A percentile compares a stretch with the other conserved stretches of the same genome.
Evolutionary conservation across 352 stramenopile genomes (phyloP).

Genomic region (Phytophthora macrochlamydospora): DNA sequence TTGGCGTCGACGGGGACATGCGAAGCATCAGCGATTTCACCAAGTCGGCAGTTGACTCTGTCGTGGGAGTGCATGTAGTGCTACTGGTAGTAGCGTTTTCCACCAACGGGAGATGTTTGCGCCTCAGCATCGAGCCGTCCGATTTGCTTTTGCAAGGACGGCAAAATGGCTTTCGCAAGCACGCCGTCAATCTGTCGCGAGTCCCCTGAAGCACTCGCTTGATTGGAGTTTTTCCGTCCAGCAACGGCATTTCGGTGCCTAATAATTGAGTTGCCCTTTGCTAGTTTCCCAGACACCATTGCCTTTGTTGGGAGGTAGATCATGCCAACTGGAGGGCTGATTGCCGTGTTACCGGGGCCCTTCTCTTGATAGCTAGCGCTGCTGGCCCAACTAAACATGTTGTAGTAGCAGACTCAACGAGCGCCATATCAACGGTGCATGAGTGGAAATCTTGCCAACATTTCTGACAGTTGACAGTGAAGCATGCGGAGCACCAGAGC

Average conservation of each 20-base stretch:
- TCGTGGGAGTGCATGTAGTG: background rate
- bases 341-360: conserved; percentile 10
- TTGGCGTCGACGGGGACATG: conserved; percentile 7
- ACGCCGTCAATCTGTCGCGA: conserved; percentile 3
- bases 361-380: conserved; percentile 29
- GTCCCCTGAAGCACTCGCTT: conserved; percentile 2
- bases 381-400: conserved; percentile 31
- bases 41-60: conserved; percentile 13
- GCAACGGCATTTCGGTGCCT: conserved; percentile 1
- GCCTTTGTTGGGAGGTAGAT: conserved; percentile 66
- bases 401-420: conserved; percentile 9
- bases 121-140: conserved; percentile 2
- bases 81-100: background rate
- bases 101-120: conserved; percentile 1
- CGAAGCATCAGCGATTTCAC: conserved; percentile 21
- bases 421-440: conserved; percentile 47
- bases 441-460: conserved; percentile 62
- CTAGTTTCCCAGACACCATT: conserved; percentile 30
- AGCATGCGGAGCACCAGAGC: conserved; percentile 70
- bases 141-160: conserved; percentile 19
- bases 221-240: conserved; percentile 10
- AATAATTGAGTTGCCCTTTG: conserved; percentile 19
- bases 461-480: conserved; percentile 53
- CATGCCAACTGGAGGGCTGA: conserved; percentile 44
- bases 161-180: conserved; percentile 22